Evolutionary conservation across 1,139 yeast genomes (phyloP).

Genomic region (Pichia cactophila): DNA sequence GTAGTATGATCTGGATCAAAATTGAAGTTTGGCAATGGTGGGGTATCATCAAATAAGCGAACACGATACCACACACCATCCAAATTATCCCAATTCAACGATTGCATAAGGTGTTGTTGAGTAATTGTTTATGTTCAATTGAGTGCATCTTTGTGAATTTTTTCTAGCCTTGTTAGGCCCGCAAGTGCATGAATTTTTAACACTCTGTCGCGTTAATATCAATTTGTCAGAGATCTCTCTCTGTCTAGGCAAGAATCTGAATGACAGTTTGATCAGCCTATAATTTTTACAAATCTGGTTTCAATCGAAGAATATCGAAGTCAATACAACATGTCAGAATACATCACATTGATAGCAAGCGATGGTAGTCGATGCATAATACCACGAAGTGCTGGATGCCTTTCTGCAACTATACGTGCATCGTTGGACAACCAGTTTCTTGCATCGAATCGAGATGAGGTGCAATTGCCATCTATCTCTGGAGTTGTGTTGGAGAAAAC

Average conservation of each 20-base stretch:
- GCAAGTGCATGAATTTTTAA: no score
- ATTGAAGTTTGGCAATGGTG: not conserved
- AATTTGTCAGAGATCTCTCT: no score
- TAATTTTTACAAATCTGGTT: no score
- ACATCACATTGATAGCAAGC: not conserved
- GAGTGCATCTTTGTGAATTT: no score
- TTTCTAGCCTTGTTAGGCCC: no score
- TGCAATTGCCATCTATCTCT: not conserved
- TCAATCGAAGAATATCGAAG: not conserved
- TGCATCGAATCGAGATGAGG: not conserved
- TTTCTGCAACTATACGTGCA: not conserved
- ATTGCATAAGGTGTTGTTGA: not conserved
- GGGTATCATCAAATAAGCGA: not conserved
- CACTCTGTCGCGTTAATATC: no score
- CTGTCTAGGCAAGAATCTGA: no score
- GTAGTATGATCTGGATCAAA: not conserved
- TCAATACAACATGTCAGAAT: not conserved
- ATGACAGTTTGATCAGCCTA: no score
- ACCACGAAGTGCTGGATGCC: not conserved
- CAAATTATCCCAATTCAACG: not conserved
- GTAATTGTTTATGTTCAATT: no score
- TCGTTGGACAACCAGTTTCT: not conserved
- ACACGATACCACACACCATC: not conserved
- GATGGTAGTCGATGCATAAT: not conserved
- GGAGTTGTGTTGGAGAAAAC: conserved; percentile 51